Conservation (phyloP, 805 yeast genomes). For the Myxozyma lipomycoides region DNA sequence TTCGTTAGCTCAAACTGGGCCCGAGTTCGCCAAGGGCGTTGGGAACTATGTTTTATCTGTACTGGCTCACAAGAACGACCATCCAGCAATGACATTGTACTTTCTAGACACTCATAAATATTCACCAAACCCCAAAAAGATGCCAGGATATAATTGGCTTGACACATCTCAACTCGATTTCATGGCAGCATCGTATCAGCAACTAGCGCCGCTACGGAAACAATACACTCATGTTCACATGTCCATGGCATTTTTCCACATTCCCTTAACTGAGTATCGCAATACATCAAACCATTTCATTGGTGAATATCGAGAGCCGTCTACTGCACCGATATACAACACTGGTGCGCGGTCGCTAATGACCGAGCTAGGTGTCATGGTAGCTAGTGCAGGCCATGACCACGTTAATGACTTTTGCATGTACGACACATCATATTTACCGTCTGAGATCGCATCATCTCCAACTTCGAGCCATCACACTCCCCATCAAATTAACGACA, state of each 20-base stretch:
- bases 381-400: conserved; percentile 86
- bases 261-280: conserved; percentile 83
- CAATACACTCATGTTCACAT: conserved; percentile 41
- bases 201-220: conserved; percentile 31
- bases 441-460: conserved; percentile 31
- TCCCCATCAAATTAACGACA: conserved; percentile 5
- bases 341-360: conserved; percentile 61
- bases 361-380: conserved; percentile 63
- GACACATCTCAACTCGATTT: conserved; percentile 64
- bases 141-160: conserved; percentile 77
- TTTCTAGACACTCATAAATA: conserved; percentile 83
- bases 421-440: conserved; percentile 42
- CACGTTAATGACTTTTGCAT: conserved; percentile 92
- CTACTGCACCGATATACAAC: conserved; percentile 73
- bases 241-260: conserved; percentile 90
- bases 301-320: conserved; percentile 67
- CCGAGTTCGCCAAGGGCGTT: conserved; percentile 65
- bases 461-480: background rate
- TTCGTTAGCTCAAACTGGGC: conserved; percentile 60
- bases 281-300: conserved; percentile 44
- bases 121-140: conserved; percentile 52
- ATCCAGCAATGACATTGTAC: conserved; percentile 58
- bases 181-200: conserved; percentile 41
- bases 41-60: conserved; percentile 73
- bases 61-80: conserved; percentile 39